Percentiles rank a stretch among this genome's conserved stretches.
These are phyloP conservation scores for Mrakia hoshinonis DNA, from an alignment of 768 basidiomycete species.

Conservation along the genomic window DNA sequence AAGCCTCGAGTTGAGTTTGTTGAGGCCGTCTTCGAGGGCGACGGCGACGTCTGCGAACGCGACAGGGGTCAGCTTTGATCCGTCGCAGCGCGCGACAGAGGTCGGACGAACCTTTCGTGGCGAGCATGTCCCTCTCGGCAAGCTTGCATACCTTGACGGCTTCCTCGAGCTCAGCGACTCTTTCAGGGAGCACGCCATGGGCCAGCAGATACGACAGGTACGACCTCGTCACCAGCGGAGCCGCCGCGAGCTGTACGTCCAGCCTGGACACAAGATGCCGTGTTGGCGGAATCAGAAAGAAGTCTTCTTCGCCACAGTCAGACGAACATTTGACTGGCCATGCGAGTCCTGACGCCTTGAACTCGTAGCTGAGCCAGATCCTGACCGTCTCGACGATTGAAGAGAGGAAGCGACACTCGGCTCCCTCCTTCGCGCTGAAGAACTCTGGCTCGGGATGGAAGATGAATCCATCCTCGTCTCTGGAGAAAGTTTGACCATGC, in stretches of 20 bases:
- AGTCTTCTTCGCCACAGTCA: too few relatives aligned
- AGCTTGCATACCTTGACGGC: constrained; percentile 16
- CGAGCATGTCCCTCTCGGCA: neutral
- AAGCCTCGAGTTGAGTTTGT: constrained; percentile 8
- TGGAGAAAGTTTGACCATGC: neutral
- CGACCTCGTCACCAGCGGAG: constrained; percentile 9
- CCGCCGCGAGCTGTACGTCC: neutral
- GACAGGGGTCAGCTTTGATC: neutral
- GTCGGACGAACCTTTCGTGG: neutral
- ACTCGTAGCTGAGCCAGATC: constrained; percentile 13
- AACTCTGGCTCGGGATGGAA: constrained; percentile 21
- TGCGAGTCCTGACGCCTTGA: neutral
- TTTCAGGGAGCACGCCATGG: constrained; percentile 17
- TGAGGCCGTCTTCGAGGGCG: constrained; percentile 17
- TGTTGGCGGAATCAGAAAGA: too few relatives aligned
- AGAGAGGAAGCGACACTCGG: constrained; percentile 4
- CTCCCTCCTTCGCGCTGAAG: neutral
- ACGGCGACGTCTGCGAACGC: neutral
- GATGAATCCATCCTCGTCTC: constrained; percentile 16
- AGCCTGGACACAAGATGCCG: neutral
- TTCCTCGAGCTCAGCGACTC: neutral
- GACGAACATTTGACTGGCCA: constrained; percentile 1
- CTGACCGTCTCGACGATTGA: constrained; percentile 14
- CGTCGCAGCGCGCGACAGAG: neutral
- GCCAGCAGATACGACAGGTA: constrained; percentile 22